These are phyloP conservation scores for Syncephalis plumigaleata DNA, from an alignment of 371 early-diverging fungal genomes.

Conservation along the genomic window DNA sequence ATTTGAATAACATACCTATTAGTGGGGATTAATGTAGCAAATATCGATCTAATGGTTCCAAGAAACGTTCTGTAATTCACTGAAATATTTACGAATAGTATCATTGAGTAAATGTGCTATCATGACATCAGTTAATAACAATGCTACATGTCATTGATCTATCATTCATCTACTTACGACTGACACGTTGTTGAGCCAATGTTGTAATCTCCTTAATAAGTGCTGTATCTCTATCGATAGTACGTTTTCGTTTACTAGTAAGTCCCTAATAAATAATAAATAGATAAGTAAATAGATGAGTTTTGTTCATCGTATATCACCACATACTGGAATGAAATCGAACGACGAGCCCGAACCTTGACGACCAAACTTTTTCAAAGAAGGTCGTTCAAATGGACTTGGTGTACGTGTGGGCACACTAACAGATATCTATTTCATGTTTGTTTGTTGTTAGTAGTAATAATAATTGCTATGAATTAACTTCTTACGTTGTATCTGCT, in stretches of 20 bases:
- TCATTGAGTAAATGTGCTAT: conserved; percentile 61
- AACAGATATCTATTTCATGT: no score
- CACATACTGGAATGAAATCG: no score
- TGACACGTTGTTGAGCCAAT: conserved; percentile 40
- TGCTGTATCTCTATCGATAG: conserved; percentile 54
- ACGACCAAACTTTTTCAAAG: no score
- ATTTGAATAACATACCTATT: conserved; percentile 19
- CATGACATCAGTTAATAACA: background rate
- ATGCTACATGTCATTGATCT: background rate
- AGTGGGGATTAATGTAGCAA: conserved; percentile 64
- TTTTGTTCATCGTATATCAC: no score
- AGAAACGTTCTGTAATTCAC: conserved; percentile 84
- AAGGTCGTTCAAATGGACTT: no score
- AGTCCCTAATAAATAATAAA: conserved; percentile 19
- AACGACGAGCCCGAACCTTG: no score
- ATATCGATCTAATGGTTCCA: conserved; percentile 90
- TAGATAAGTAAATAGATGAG: background rate
- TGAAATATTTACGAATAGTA: conserved; percentile 77
- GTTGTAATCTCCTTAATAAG: conserved; percentile 51
- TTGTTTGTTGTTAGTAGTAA: no score
- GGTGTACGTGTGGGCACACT: no score
- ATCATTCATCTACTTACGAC: conserved; percentile 16
- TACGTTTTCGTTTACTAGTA: conserved; percentile 62
- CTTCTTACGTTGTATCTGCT: no score
- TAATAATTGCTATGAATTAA: no score